phyloP scores from a whole-genome alignment of 306 rosid genomes.

The Gynostemma pentaphyllum region DNA sequence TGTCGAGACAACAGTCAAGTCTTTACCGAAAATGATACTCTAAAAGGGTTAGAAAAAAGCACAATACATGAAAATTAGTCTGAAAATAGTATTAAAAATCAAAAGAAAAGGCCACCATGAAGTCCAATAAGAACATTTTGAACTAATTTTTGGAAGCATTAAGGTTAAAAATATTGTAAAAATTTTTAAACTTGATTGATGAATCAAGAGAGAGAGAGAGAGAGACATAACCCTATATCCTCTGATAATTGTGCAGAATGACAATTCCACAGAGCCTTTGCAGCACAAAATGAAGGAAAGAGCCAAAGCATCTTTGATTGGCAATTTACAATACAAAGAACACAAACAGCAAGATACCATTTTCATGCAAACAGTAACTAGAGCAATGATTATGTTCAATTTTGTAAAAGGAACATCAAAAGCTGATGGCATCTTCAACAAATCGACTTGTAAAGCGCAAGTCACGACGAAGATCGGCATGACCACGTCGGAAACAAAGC shows the following conservation, averaged over 20 bases:
- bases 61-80: no score
- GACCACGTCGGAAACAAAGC: slow-evolving; percentile 20
- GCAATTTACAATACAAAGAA: slow-evolving; percentile 21
- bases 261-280: slow-evolving; percentile 42
- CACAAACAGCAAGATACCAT: slow-evolving; percentile 3
- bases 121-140: no score
- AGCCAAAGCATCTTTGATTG: slow-evolving; percentile 30
- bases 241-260: not conserved
- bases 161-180: no score
- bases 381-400: not conserved
- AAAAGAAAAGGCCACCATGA: no score
- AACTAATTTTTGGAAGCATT: no score
- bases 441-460: slow-evolving; percentile 26
- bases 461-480: slow-evolving; percentile 42
- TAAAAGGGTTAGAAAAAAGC: no score
- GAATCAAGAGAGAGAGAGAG: not conserved
- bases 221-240: slow-evolving; percentile 16
- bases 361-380: slow-evolving; percentile 13
- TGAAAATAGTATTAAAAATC: no score
- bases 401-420: not conserved
- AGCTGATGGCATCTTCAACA: not conserved
- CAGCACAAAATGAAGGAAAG: slow-evolving; percentile 39
- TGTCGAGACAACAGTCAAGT: no score
- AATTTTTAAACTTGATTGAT: not conserved
- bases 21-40: no score